Evolutionary conservation across 768 basidiomycete genomes (phyloP).

Genomic region (Hygrophoropsis aurantiaca): DNA sequence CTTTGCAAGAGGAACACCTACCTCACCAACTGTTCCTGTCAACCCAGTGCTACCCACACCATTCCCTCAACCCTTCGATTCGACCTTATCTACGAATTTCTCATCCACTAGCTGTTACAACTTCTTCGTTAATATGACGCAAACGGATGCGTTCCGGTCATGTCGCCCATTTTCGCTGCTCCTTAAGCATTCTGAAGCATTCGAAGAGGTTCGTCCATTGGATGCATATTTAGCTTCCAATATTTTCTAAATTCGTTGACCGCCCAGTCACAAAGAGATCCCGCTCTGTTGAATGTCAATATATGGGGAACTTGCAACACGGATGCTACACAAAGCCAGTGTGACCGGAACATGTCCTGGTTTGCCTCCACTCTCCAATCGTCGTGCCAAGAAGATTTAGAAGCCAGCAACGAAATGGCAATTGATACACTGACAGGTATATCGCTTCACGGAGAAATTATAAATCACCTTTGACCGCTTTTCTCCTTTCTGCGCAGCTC

Average conservation of each 20-base stretch:
- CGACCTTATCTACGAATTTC: constrained; percentile 62
- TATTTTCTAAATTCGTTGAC: not conserved
- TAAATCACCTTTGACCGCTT: not conserved
- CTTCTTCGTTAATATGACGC: constrained; percentile 79
- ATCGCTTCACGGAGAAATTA: constrained; percentile 14
- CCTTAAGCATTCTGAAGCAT: constrained; percentile 50
- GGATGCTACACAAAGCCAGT: constrained; percentile 43
- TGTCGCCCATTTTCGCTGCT: constrained; percentile 78
- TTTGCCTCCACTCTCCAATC: constrained; percentile 50
- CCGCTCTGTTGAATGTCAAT: constrained; percentile 61
- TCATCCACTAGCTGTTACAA: constrained; percentile 60
- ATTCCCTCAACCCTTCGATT: constrained; percentile 76
- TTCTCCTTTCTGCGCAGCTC: constrained; percentile 40
- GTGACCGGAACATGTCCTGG: constrained; percentile 65
- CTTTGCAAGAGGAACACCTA: constrained; percentile 7
- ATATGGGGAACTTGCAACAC: constrained; percentile 85
- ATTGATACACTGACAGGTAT: constrained; percentile 55
- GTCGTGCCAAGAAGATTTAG: constrained; percentile 59
- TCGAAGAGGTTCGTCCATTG: constrained; percentile 46
- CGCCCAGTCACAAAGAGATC: constrained; percentile 63
- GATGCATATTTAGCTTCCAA: not conserved
- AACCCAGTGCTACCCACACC: constrained; percentile 63
- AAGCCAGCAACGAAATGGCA: constrained; percentile 49
- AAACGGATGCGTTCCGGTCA: constrained; percentile 54
- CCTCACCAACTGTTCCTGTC: constrained; percentile 27